Base-by-base conservation (phyloP, 2,329 filamentous ascomycete species). In the Blastomyces emzantsi region DNA sequence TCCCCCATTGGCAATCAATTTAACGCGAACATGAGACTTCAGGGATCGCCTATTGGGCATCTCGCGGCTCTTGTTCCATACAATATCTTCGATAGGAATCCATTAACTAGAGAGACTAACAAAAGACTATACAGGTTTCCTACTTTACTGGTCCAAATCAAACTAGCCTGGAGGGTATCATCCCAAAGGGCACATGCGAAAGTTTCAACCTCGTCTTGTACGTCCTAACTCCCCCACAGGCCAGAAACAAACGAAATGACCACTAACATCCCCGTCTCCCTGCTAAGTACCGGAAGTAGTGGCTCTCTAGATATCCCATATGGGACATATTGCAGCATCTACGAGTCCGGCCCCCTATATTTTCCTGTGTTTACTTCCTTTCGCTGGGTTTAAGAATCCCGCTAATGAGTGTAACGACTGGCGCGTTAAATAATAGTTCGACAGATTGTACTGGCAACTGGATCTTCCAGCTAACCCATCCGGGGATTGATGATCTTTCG, bases 281-380 rank as follows among this genome's bases (percentile, higher is more conserved):
- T 13, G 22, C 36, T 6, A 22, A 60, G 57, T 4, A 47, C 57
- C 9, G 57, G 57, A n/a, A 19, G 1, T 6, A 60, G 22, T 9
- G 57, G 57, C 28, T 60, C 57, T 3, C 17, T 60, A 17, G 57
- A 60, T 17, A 60, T 60, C 28, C 57, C 57, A 11, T 47, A 45
- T n/a, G 57, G 57, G 9, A 47, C 25, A 60, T 47, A 60, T 43
- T 60, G 57, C 43, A 60, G 19, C 41, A n/a, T 60, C 3, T 60
- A 60, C n/a, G 57, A 30, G 57, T 49, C n/a, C n/a, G 41, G 22
- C 19, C 33, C n/a, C 17, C 33, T 13, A 13, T 39, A n/a, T 13
- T 8, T 8, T 45, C 30, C 19, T 54, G 36, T 39, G 2, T 39
- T 4, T 30, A 39, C 8, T 8, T n/a, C 4, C 25, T 47, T 28